Evolutionary conservation across 1,139 yeast species (phyloP).

Genomic region (Diutina scorzettiae): DNA sequence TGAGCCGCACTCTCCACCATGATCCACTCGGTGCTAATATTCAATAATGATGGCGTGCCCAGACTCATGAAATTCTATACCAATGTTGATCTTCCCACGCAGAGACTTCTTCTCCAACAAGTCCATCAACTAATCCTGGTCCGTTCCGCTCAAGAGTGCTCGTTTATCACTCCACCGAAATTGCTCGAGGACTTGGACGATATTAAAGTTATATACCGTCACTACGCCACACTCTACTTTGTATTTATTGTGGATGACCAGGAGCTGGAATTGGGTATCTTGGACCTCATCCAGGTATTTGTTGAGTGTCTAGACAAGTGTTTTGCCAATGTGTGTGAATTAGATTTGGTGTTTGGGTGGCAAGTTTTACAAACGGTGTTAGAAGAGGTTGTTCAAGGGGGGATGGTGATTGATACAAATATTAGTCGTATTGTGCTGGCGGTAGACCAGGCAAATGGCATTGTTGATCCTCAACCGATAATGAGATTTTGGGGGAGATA

Average conservation of each 20-base stretch:
- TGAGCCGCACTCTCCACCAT: conserved; percentile 19
- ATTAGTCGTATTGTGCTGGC: conserved; percentile 76
- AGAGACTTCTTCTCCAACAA: conserved; percentile 59
- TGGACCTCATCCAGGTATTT: conserved; percentile 91
- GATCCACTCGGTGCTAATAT: conserved; percentile 86
- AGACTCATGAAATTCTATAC: conserved; percentile 87
- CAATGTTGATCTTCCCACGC: conserved; percentile 72
- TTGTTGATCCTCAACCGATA: neutral
- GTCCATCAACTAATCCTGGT: conserved; percentile 60
- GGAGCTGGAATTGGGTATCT: conserved; percentile 86
- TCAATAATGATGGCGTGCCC: conserved; percentile 88
- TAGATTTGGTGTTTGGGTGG: conserved; percentile 95
- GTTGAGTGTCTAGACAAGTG: conserved; percentile 91
- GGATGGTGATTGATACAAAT: conserved; percentile 96
- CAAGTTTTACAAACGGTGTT: conserved; percentile 87
- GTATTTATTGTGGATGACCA: conserved; percentile 94
- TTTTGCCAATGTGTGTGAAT: conserved; percentile 87
- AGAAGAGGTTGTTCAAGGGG: conserved; percentile 92
- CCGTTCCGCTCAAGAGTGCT: conserved; percentile 62
- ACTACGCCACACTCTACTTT: conserved; percentile 88
- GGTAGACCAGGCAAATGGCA: conserved; percentile 43
- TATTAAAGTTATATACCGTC: conserved; percentile 84
- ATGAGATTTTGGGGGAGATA: conserved; percentile 2
- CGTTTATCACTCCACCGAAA: conserved; percentile 73
- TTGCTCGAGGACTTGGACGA: conserved; percentile 62